These are phyloP conservation scores for Silene latifolia DNA, from an alignment of 148 eudicot species.

Conservation along the genomic window DNA sequence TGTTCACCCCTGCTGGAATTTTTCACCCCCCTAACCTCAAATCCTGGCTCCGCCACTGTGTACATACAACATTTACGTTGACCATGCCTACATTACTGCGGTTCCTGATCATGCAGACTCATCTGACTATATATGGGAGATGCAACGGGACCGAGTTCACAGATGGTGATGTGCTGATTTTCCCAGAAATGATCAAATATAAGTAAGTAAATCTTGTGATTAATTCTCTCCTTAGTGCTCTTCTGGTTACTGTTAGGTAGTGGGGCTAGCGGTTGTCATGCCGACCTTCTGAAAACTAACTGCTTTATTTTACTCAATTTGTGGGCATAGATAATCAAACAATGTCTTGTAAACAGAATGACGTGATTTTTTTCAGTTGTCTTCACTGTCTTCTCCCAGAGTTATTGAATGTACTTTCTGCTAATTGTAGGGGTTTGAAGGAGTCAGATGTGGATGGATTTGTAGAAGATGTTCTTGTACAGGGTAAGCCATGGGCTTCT, in stretches of 20 bases:
- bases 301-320: not conserved
- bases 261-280: not conserved
- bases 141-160: conserved; percentile 40
- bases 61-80: not conserved
- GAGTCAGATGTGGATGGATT: conserved; percentile 81
- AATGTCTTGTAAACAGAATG: not conserved
- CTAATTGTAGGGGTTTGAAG: conserved; percentile 65
- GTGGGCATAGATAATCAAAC: not conserved
- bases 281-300: not conserved
- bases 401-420: conserved; percentile 1
- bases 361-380: not conserved
- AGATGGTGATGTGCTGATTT: conserved; percentile 80
- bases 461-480: conserved; percentile 87
- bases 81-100: conserved; percentile 3
- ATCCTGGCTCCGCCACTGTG: too few species aligned
- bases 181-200: conserved; percentile 91
- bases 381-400: not conserved
- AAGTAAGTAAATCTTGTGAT: conserved; percentile 36
- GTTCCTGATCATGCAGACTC: conserved; percentile 50
- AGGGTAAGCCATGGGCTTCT: conserved; percentile 68
- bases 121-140: conserved; percentile 70
- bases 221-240: not conserved
- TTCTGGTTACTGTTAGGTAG: not conserved
- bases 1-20: too few species aligned
- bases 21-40: too few species aligned